Percentiles rank a stretch among this genome's conserved stretches.
These are phyloP conservation scores for Ogataea methanolica DNA, from an alignment of 805 yeast species.

Conservation along the genomic window DNA sequence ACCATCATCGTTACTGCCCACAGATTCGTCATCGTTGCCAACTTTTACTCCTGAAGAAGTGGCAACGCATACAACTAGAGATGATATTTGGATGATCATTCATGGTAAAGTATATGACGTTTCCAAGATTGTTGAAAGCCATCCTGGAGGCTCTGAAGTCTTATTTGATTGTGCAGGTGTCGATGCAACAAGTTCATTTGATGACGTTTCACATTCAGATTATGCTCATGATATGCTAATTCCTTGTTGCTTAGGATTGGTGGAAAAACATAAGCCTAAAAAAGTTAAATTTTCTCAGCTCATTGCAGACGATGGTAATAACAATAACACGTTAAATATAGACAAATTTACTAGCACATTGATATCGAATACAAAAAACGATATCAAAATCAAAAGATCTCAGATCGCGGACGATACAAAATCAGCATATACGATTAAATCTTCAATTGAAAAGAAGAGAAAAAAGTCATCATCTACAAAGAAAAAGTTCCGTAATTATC, in stretches of 20 bases:
- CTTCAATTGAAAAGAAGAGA: conserved; percentile 1
- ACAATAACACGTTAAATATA: too few species aligned
- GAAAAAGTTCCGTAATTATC: conserved; percentile 9
- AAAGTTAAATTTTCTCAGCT: conserved; percentile 12
- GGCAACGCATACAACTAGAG: conserved; percentile 38
- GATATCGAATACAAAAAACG: too few species aligned
- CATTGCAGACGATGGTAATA: conserved; percentile 1
- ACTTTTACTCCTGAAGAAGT: conserved; percentile 35
- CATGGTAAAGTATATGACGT: conserved; percentile 66
- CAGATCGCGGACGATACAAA: background rate
- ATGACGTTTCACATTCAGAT: conserved; percentile 73
- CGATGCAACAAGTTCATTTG: conserved; percentile 67
- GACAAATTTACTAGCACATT: too few species aligned
- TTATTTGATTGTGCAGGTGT: conserved; percentile 74
- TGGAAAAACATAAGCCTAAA: conserved; percentile 34
- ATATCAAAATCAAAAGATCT: too few species aligned
- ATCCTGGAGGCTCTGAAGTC: conserved; percentile 87
- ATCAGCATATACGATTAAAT: background rate
- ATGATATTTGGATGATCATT: conserved; percentile 69
- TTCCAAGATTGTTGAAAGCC: conserved; percentile 49
- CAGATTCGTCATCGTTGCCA: background rate
- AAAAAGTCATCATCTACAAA: background rate
- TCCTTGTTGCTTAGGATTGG: conserved; percentile 75
- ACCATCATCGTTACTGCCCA: background rate
- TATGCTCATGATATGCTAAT: conserved; percentile 82